Base-by-base conservation (phyloP, 2,329 filamentous ascomycete genomes). In the Colletotrichum scovillei region DNA sequence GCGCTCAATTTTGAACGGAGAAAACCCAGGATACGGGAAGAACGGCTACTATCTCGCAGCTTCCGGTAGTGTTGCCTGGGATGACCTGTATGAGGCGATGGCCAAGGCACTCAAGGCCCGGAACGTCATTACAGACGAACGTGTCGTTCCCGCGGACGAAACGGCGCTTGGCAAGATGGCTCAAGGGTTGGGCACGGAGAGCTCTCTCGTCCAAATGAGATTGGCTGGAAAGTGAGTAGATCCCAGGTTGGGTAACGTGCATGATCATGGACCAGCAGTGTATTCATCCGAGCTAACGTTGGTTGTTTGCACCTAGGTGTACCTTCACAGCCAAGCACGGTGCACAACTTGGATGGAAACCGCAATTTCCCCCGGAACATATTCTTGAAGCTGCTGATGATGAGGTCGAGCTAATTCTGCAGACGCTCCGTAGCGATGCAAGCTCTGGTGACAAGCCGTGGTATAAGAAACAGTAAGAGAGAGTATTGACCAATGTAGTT, bases 41-140 rank as follows among this genome's bases (percentile, higher is more conserved):
- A 80, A 84, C 1, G 88, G 88, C 0, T 89, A 86, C 74, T 90
- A 87, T 75, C 83, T 89, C 8, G 88, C 87, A 0, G 76, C 86
- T 0, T 79, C 86, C 0, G 88, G 88, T 0, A 82, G 79, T 22
- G 79, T 90, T 5, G 81, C 81, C 0, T 90, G 88, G 88, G 80
- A 85, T 19, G 86, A 88, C 64, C 66, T 90, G 0, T 90, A 89
- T 76, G 75, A 68, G 5, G 82, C 84, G 2, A 83, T 89, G 72
- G 87, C 84, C 0, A 77, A 76, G 19, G 78, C 82, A 1, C 77
- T 90, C 11, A 79, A 78, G 1, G 83, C 85, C 73, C 80, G 83
- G 1, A 78, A 79, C 1, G 74, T 85, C 7, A 77, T 89, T 7
- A 78, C 80, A 5, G 82, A 84, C 52, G 79, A 79, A 0, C 73